Evolutionary conservation across 1,284 basidiomycete species (phyloP), one percentile per base, ranked within the genome.

Genomic region (Ustilago vetiveriae): DNA sequence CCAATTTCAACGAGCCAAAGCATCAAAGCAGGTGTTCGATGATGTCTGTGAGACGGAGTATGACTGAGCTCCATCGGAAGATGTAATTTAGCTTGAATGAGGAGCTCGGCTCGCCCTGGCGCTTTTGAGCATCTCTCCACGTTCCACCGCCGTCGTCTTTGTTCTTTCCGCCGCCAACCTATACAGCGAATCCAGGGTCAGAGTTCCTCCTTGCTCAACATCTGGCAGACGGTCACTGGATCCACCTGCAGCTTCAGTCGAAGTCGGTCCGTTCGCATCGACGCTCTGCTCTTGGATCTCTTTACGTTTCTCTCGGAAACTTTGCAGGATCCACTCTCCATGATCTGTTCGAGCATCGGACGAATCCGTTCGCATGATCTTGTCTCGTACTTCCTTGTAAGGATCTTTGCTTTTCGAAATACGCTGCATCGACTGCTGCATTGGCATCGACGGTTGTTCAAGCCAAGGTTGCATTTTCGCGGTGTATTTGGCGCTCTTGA

Each of bases 381-480:
- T 42, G n/a, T 21, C 29, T n/a, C 66, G 30, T 14, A 43, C 33
- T 16, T 50, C 52, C 6, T 24, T 21, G 33, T 68, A 68, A 4
- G 42, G 33, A 19, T 44, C 17, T 27, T 48, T 45, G 41, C 46
- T 69, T 5, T 30, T 16, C 0, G 35, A 24, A 10, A 38, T 30
- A 9, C 66, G 54, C 30, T 51, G 36, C 3, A 58, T 35, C 33
- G 55, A 44, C 39, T 33, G 26, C 24, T 69, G 49, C 51, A 55
- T 47, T 6, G 54, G 54, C 11, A 51, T 44, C 2, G 43, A 39
- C n/a, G 43, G 22, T 17, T 49, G 24, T 30, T 69, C 59, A 19
- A 69, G 37, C 59, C 59, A 63, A 7, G 54, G 54, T n/a, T 55
- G 56, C 50, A 69, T 44, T 32, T 48, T 54, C 27, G 66, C 50